A percentile compares a stretch with the other conserved stretches of the same genome.
phyloP scores from a whole-genome alignment of 2,329 filamentous ascomycete species.

The Aspergillus ibericus region DNA sequence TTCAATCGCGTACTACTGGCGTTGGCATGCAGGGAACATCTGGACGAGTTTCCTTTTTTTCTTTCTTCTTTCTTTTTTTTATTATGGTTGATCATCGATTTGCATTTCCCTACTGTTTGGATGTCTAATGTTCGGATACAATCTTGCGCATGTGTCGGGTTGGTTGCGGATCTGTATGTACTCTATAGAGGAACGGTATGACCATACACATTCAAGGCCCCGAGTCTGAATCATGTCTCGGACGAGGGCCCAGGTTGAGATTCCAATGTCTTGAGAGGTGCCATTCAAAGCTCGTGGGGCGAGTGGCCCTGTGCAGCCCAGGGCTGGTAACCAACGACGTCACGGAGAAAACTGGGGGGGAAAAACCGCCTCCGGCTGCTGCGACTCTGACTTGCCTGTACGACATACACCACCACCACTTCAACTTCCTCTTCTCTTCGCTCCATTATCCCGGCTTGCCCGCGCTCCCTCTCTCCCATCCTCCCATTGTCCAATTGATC shows the following conservation, averaged over 20 bases:
- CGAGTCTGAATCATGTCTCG: neutral
- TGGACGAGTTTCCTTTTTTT: slow-evolving; percentile 3
- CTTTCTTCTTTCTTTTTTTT: slow-evolving; percentile 9
- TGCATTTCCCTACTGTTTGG: neutral
- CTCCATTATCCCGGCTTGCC: neutral
- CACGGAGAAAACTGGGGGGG: slow-evolving; percentile 5
- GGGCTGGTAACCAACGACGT: slow-evolving; percentile 3
- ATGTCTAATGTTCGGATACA: slow-evolving; percentile 5
- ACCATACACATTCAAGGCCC: neutral
- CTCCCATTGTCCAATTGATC: slow-evolving; percentile 15
- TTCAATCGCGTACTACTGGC: slow-evolving; percentile 2
- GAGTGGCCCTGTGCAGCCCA: neutral
- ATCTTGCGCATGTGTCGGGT: neutral
- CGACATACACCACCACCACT: too few relatives aligned
- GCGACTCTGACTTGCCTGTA: neutral
- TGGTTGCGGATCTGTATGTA: slow-evolving; percentile 5
- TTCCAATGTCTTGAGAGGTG: too few relatives aligned
- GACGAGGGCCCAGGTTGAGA: too few relatives aligned
- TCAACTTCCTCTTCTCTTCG: neutral
- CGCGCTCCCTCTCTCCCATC: neutral
- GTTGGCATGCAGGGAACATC: slow-evolving; percentile 7
- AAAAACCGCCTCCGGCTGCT: neutral
- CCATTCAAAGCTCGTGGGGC: neutral
- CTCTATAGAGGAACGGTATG: neutral
- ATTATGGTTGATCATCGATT: neutral